Percentiles rank a stretch among this genome's conserved stretches.
Evolutionary conservation across 2,329 filamentous ascomycete species (phyloP).

Genomic region (Fusarium floridanum): DNA sequence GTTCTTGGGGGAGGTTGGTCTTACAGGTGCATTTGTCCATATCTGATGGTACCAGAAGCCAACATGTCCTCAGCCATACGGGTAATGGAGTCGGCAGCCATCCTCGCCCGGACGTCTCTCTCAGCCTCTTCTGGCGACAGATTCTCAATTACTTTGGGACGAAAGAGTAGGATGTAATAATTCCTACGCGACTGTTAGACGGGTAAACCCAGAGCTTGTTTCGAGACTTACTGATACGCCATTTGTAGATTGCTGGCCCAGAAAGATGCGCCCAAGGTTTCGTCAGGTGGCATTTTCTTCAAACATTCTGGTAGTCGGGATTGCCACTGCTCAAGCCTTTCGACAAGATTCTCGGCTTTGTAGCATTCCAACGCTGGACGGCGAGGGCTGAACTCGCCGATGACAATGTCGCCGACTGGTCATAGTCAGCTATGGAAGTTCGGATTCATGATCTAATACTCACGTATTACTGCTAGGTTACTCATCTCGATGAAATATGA

Average conservation of each 20-base stretch:
- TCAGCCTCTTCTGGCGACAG: constrained; percentile 8
- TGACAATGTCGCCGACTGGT: constrained; percentile 35
- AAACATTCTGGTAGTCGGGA: constrained; percentile 10
- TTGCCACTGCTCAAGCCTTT: constrained; percentile 26
- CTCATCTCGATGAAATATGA: constrained; percentile 30
- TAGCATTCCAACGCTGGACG: constrained; percentile 9
- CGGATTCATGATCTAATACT: rapidly evolving
- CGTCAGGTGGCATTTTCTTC: constrained; percentile 11
- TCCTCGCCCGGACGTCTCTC: constrained; percentile 12
- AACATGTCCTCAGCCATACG: constrained; percentile 35
- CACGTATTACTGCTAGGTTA: constrained; percentile 20
- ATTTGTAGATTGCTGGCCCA: constrained; percentile 33
- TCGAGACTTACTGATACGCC: constrained; percentile 29
- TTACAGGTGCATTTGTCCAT: constrained; percentile 34
- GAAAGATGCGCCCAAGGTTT: constrained; percentile 18
- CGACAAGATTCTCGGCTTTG: neutral
- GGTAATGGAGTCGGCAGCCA: constrained; percentile 36
- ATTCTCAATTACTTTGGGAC: constrained; percentile 12
- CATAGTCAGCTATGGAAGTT: neutral
- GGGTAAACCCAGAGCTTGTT: rapidly evolving
- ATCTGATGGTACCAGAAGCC: constrained; percentile 13
- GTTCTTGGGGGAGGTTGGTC: rapidly evolving
- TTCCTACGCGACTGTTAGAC: neutral
- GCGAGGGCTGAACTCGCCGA: constrained; percentile 36
- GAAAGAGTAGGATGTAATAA: constrained; percentile 28